Conservation (phyloP, 169 alveolate genomes). For the Plasmodium fragile region DNA sequence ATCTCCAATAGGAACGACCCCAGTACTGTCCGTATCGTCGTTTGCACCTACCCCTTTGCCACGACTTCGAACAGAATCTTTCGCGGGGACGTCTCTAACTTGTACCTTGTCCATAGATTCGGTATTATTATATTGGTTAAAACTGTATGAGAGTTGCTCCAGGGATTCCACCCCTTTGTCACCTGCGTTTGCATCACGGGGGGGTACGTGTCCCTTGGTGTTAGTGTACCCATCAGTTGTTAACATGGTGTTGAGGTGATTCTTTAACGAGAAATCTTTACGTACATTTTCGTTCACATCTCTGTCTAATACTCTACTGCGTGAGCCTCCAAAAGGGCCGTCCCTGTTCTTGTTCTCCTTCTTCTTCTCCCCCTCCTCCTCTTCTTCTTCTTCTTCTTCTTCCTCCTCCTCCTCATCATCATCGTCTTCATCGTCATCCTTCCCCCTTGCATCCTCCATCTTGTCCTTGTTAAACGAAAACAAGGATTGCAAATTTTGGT, state of each 20-base stretch:
- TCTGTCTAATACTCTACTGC: neutral
- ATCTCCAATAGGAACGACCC: neutral
- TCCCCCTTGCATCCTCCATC: neutral
- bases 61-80: neutral
- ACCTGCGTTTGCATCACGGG: neutral
- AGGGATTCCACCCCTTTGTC: neutral
- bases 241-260: neutral
- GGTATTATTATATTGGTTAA: neutral
- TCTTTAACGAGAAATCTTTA: neutral
- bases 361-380: neutral
- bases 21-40: neutral
- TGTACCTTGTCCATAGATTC: neutral
- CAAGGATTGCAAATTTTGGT: conserved; percentile 54
- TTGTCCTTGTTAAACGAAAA: conserved; percentile 37
- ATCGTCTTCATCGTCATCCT: neutral
- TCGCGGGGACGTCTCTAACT: neutral
- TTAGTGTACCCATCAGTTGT: neutral
- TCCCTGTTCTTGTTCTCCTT: neutral
- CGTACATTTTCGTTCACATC: neutral
- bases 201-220: neutral
- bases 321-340: neutral
- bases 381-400: neutral
- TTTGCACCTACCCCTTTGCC: neutral
- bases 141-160: neutral
- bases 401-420: neutral